These are phyloP conservation scores for Arbutus unedo DNA, from an alignment of 148 eudicot species.

Conservation along the genomic window DNA sequence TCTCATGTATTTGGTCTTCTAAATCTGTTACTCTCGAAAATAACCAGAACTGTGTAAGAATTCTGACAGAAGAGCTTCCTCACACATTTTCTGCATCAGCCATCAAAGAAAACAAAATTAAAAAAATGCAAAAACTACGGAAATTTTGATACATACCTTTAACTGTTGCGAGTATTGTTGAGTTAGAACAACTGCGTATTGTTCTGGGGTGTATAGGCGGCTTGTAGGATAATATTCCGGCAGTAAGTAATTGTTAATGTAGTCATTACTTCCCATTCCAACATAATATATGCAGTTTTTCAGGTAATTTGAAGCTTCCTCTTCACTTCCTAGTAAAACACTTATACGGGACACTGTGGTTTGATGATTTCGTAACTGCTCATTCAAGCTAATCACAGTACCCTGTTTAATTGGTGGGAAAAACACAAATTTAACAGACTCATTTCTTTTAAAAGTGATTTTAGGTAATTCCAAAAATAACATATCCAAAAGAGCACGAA, in stretches of 20 bases:
- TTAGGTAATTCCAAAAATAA: neutral
- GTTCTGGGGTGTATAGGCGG: slow-evolving; percentile 16
- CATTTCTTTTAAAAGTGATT: neutral
- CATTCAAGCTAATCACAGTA: slow-evolving; percentile 32
- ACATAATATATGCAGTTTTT: slow-evolving; percentile 43
- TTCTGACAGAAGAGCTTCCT: too few species aligned
- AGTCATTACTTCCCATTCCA: slow-evolving; percentile 62
- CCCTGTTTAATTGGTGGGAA: slow-evolving; percentile 41
- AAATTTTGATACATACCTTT: slow-evolving; percentile 21
- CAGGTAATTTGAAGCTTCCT: slow-evolving; percentile 23
- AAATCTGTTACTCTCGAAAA: too few species aligned
- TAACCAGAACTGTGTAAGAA: too few species aligned
- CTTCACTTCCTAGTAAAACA: slow-evolving; percentile 12
- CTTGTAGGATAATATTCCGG: slow-evolving; percentile 31
- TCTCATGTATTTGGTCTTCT: too few species aligned
- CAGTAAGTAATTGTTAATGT: slow-evolving; percentile 49
- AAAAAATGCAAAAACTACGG: neutral
- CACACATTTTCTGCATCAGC: too few species aligned
- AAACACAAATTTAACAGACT: neutral
- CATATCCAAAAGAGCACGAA: neutral
- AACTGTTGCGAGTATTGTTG: slow-evolving; percentile 33
- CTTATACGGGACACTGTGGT: slow-evolving; percentile 13
- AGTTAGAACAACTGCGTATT: slow-evolving; percentile 37
- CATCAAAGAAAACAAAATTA: neutral
- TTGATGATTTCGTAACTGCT: slow-evolving; percentile 43